Evolutionary conservation across 441 rosid genomes (phyloP).

Genomic region (Metrosideros polymorpha): DNA sequence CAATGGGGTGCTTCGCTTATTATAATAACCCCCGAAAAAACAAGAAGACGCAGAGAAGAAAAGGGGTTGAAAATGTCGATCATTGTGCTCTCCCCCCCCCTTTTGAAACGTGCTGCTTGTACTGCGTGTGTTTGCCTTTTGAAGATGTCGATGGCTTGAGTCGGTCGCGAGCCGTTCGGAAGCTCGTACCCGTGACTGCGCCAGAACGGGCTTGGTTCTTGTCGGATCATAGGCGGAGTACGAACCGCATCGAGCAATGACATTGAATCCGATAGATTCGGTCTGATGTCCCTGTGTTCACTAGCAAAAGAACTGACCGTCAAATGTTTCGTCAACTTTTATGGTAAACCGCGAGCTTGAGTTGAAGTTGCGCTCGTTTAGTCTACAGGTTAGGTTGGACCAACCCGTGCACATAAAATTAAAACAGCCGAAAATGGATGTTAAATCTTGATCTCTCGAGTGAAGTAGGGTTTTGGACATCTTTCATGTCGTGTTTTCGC

Average conservation of each 20-base stretch:
- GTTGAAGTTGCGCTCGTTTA: background rate
- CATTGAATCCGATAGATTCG: background rate
- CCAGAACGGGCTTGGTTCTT: background rate
- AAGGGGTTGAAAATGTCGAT: background rate
- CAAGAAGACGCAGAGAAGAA: background rate
- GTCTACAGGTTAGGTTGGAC: background rate
- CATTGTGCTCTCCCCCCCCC: background rate
- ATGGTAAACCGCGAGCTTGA: background rate
- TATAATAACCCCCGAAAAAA: background rate
- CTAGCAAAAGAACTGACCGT: background rate
- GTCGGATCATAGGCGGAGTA: background rate
- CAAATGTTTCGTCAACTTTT: background rate
- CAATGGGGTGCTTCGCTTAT: background rate
- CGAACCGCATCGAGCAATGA: background rate
- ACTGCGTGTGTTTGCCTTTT: background rate
- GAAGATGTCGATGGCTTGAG: background rate
- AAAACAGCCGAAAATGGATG: background rate
- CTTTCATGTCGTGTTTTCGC: background rate
- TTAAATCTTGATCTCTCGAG: background rate
- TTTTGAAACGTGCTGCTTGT: background rate
- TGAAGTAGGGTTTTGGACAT: background rate
- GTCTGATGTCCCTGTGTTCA: background rate
- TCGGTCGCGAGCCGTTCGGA: background rate
- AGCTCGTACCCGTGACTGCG: background rate
- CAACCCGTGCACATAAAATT: background rate